phyloP scores from a whole-genome alignment of 2,329 filamentous ascomycete genomes.

The Geoglossum cookeanum region DNA sequence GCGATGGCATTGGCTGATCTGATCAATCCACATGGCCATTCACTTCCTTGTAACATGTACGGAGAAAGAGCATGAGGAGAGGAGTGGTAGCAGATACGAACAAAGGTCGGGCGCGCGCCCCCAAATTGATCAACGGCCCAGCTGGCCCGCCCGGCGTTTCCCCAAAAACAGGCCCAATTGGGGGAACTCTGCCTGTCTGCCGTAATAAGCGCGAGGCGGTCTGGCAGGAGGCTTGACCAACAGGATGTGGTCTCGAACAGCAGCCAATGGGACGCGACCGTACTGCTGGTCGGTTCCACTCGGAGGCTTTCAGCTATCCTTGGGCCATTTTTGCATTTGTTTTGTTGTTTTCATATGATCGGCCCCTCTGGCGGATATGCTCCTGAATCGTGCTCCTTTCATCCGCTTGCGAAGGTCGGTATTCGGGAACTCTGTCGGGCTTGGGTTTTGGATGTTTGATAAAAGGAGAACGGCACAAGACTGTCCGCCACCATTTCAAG shows the following conservation, averaged over 20 bases:
- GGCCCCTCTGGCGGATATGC: background rate
- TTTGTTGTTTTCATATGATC: background rate
- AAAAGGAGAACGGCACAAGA: background rate
- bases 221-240: background rate
- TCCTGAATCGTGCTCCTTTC: background rate
- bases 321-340: background rate
- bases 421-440: background rate
- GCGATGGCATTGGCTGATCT: background rate
- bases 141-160: background rate
- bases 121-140: background rate
- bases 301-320: background rate
- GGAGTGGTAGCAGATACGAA: background rate
- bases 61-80: too few species aligned
- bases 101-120: background rate
- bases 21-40: background rate
- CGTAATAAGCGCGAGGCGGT: constrained; percentile 3
- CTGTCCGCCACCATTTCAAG: background rate
- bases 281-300: background rate
- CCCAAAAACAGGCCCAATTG: background rate
- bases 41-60: background rate
- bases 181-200: background rate
- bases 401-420: background rate
- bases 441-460: background rate
- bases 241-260: background rate
- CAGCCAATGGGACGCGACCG: background rate